Conservation (phyloP, 768 basidiomycete species). For the Calvatia gigantea region DNA sequence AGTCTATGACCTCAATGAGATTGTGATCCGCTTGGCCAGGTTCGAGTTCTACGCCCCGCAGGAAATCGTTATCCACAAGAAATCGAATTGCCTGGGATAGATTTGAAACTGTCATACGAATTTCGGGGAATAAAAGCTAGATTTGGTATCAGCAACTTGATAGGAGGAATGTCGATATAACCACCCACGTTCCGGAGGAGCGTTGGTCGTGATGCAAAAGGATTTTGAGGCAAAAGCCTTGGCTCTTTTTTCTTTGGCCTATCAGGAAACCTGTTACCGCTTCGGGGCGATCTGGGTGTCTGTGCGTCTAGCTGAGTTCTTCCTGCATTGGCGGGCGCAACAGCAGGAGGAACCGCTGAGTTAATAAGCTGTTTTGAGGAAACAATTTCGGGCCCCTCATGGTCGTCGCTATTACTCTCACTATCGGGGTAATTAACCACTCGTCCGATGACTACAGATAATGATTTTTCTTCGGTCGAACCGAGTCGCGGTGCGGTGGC, state of each 20-base stretch:
- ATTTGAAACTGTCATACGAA: conserved; percentile 85
- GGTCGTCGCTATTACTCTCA: conserved; percentile 32
- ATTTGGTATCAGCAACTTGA: conserved; percentile 1
- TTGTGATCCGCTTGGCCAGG: conserved; percentile 71
- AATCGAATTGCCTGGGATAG: conserved; percentile 91
- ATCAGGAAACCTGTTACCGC: conserved; percentile 14
- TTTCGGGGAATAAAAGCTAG: conserved; percentile 81
- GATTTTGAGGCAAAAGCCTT: conserved; percentile 45
- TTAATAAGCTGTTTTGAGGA: conserved; percentile 44
- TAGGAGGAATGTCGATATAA: neutral
- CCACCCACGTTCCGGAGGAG: conserved; percentile 74
- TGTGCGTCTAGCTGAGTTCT: neutral
- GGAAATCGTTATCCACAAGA: conserved; percentile 85
- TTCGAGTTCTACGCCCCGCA: conserved; percentile 72
- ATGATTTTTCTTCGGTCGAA: neutral
- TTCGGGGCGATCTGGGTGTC: neutral
- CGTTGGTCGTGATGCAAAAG: conserved; percentile 64
- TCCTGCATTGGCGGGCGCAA: neutral
- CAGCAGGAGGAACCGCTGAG: neutral
- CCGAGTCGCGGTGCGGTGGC: neutral
- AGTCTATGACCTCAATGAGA: conserved; percentile 56
- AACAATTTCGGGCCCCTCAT: conserved; percentile 49
- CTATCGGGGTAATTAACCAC: conserved; percentile 15
- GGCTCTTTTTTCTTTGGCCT: conserved; percentile 39
- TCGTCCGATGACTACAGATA: neutral